Evolutionary conservation across 768 basidiomycete genomes (phyloP).

Genomic region (Leccinum arenicola): DNA sequence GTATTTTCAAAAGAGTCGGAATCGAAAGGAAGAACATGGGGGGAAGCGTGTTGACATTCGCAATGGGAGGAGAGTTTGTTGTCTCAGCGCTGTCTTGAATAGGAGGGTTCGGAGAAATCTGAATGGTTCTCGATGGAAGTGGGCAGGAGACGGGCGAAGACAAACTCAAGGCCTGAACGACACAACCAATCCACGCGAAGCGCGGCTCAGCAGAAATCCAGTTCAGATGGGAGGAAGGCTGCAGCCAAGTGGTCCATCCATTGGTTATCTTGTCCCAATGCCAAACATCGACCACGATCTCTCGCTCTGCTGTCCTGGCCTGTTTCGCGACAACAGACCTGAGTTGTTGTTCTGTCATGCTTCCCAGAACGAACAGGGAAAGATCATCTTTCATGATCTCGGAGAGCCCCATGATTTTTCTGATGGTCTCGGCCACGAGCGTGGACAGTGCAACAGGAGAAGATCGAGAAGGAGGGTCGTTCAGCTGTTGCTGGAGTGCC

Average conservation of each 20-base stretch:
- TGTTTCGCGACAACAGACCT: slow-evolving; percentile 46
- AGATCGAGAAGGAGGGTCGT: slow-evolving; percentile 18
- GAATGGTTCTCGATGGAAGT: slow-evolving; percentile 27
- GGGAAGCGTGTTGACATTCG: slow-evolving; percentile 48
- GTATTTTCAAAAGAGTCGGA: slow-evolving; percentile 52
- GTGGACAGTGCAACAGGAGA: slow-evolving; percentile 38
- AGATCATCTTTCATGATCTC: slow-evolving; percentile 71
- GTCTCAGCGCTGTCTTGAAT: neutral
- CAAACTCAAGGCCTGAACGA: slow-evolving; percentile 45
- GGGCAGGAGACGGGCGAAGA: slow-evolving; percentile 38
- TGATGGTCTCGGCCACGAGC: slow-evolving; percentile 47
- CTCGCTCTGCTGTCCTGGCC: slow-evolving; percentile 53
- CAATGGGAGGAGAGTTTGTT: neutral
- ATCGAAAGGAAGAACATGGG: slow-evolving; percentile 63
- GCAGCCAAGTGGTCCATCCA: slow-evolving; percentile 28
- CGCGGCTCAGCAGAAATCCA: slow-evolving; percentile 14
- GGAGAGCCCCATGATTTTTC: slow-evolving; percentile 47
- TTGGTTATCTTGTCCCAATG: slow-evolving; percentile 25
- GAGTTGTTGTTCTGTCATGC: slow-evolving; percentile 64
- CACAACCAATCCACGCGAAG: slow-evolving; percentile 45
- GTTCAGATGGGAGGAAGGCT: slow-evolving; percentile 5
- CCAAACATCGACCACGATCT: slow-evolving; percentile 53
- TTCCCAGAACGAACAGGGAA: slow-evolving; percentile 59
- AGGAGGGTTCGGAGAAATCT: slow-evolving; percentile 4
- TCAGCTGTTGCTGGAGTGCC: slow-evolving; percentile 35